Percentiles rank a stretch among this genome's conserved stretches.
These are phyloP conservation scores for Boletus barrowsii DNA, from an alignment of 768 basidiomycete genomes.

Conservation along the genomic window DNA sequence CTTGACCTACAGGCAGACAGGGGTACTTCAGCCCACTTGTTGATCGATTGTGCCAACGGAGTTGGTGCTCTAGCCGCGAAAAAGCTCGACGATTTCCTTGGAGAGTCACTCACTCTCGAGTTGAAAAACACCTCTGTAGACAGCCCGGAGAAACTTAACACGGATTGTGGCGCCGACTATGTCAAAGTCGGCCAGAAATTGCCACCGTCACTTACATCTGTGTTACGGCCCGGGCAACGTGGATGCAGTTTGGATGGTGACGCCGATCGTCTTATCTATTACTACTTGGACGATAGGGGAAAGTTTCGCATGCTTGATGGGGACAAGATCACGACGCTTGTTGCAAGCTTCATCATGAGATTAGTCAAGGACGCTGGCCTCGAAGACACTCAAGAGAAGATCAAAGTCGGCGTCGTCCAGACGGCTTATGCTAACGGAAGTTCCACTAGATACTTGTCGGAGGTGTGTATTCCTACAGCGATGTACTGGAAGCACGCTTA, in stretches of 20 bases:
- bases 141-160: constrained; percentile 74
- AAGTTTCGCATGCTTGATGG: constrained; percentile 93
- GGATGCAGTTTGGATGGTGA: constrained; percentile 96
- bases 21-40: constrained; percentile 50
- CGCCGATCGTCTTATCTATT: constrained; percentile 96
- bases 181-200: constrained; percentile 91
- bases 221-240: constrained; percentile 68
- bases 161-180: constrained; percentile 90
- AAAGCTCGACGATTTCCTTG: constrained; percentile 58
- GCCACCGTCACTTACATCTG: constrained; percentile 69
- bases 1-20: constrained; percentile 51
- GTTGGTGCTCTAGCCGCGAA: constrained; percentile 79
- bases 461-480: constrained; percentile 44
- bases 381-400: constrained; percentile 45
- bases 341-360: constrained; percentile 89
- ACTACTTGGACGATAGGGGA: constrained; percentile 75
- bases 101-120: constrained; percentile 55
- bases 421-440: constrained; percentile 98
- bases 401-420: constrained; percentile 94
- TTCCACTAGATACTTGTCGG: constrained; percentile 87
- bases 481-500: constrained; percentile 6
- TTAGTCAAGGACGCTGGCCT: constrained; percentile 84
- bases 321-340: constrained; percentile 95
- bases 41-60: constrained; percentile 99
- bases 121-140: constrained; percentile 67